Evolutionary conservation across 2,329 filamentous ascomycete species (phyloP).

Genomic region (Cercospora zeina): DNA sequence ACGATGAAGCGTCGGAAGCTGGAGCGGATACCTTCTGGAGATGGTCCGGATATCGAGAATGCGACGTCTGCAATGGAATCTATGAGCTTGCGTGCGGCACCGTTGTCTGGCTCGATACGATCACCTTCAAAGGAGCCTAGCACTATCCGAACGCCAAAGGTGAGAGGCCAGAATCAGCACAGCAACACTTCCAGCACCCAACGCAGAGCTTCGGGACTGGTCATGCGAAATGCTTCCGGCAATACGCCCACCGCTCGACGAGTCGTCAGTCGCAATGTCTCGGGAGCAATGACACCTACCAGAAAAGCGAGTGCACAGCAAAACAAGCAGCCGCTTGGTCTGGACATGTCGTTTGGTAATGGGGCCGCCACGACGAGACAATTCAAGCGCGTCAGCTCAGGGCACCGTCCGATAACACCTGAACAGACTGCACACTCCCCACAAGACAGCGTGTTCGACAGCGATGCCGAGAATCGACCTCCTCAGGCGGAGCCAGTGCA

Average conservation of each 20-base stretch:
- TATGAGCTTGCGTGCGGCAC: constrained; percentile 49
- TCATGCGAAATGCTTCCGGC: constrained; percentile 7
- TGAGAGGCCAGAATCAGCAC: constrained; percentile 35
- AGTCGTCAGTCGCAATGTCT: constrained; percentile 37
- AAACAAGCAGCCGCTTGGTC: constrained; percentile 73
- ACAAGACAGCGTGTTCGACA: constrained; percentile 40
- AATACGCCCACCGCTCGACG: constrained; percentile 40
- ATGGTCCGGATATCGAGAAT: constrained; percentile 39
- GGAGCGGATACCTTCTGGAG: constrained; percentile 48
- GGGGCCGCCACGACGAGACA: constrained; percentile 86
- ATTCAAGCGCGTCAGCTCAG: constrained; percentile 77
- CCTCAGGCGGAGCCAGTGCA: constrained; percentile 43
- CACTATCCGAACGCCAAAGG: constrained; percentile 44
- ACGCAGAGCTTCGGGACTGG: constrained; percentile 31
- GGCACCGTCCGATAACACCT: constrained; percentile 27
- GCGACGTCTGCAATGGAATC: constrained; percentile 44
- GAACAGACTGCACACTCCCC: constrained; percentile 29
- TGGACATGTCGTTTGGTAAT: constrained; percentile 93
- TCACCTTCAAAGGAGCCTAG: constrained; percentile 35
- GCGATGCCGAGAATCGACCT: constrained; percentile 65
- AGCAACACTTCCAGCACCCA: constrained; percentile 46
- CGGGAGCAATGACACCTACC: constrained; percentile 46
- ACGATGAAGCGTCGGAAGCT: constrained; percentile 54
- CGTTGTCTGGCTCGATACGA: constrained; percentile 36
- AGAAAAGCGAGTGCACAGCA: constrained; percentile 46